Percentiles rank a stretch among this genome's conserved stretches.
Evolutionary conservation across 2,329 filamentous ascomycete species (phyloP).

Genomic region (Monilinia aucupariae): DNA sequence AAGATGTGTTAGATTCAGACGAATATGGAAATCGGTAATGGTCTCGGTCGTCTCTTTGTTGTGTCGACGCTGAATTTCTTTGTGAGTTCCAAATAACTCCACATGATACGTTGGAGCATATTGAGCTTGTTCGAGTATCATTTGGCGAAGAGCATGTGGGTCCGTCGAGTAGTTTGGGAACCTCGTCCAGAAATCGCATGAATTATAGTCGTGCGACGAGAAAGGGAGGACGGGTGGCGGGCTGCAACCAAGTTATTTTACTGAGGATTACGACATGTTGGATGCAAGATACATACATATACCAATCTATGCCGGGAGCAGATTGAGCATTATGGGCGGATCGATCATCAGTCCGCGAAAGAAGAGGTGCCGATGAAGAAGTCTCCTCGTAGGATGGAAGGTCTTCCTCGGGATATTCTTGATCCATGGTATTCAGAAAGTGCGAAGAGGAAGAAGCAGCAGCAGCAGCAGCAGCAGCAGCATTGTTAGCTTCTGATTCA

Average conservation of each 20-base stretch:
- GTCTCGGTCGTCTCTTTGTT: constrained; percentile 45
- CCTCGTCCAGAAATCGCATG: constrained; percentile 28
- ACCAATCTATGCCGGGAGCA: not conserved
- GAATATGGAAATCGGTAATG: constrained; percentile 55
- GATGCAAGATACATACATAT: not conserved
- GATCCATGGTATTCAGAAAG: constrained; percentile 19
- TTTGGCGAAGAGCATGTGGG: constrained; percentile 22
- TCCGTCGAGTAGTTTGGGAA: constrained; percentile 30
- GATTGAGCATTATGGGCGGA: not conserved
- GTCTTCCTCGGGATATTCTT: constrained; percentile 26
- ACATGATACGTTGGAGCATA: constrained; percentile 32
- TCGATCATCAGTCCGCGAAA: not conserved
- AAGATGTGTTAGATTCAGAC: constrained; percentile 53
- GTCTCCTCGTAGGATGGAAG: constrained; percentile 24
- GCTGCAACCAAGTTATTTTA: constrained; percentile 3
- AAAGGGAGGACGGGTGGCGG: constrained; percentile 26
- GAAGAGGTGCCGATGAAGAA: constrained; percentile 10
- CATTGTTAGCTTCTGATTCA: not conserved
- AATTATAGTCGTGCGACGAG: constrained; percentile 25
- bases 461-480: too few relatives aligned
- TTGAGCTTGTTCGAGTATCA: constrained; percentile 30
- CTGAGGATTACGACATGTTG: not conserved
- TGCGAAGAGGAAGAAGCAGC: constrained; percentile 27
- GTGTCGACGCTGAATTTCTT: constrained; percentile 28
- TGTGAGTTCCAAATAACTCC: constrained; percentile 34